Evolutionary conservation across 2,329 filamentous ascomycete genomes (phyloP).

Genomic region (Penicillium sp.): DNA sequence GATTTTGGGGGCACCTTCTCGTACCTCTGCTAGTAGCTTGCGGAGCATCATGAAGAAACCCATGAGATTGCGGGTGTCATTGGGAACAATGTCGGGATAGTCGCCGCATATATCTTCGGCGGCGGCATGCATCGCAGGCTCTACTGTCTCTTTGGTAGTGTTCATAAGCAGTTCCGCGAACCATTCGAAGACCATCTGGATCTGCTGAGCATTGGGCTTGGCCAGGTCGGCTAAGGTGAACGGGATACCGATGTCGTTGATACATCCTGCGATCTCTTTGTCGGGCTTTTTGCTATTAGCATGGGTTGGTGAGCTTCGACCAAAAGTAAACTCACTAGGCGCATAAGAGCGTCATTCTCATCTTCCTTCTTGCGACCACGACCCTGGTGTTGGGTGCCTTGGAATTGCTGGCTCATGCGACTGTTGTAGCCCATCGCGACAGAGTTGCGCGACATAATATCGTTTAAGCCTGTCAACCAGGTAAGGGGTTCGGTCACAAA

Average conservation of each 20-base stretch:
- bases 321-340: conserved; percentile 47
- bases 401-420: conserved; percentile 56
- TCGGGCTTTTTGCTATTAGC: conserved; percentile 52
- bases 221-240: conserved; percentile 85
- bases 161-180: conserved; percentile 94
- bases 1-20: not conserved
- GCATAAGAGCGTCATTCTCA: conserved; percentile 60
- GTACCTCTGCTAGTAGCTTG: conserved; percentile 70
- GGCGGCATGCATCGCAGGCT: conserved; percentile 91
- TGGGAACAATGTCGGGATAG: conserved; percentile 77
- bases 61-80: conserved; percentile 91
- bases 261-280: conserved; percentile 89
- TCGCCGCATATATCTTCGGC: conserved; percentile 85
- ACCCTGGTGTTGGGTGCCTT: conserved; percentile 50
- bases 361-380: conserved; percentile 58
- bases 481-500: conserved; percentile 6
- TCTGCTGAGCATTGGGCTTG: conserved; percentile 90
- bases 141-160: conserved; percentile 86
- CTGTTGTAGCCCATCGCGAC: conserved; percentile 52
- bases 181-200: conserved; percentile 98
- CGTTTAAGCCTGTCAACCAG: not conserved
- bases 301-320: not conserved
- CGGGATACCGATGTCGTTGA: conserved; percentile 91
- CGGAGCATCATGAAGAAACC: conserved; percentile 88
- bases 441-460: conserved; percentile 5